These are phyloP conservation scores for Cardiospermum halicacabum DNA, from an alignment of 345 rosid genomes.

Conservation along the genomic window DNA sequence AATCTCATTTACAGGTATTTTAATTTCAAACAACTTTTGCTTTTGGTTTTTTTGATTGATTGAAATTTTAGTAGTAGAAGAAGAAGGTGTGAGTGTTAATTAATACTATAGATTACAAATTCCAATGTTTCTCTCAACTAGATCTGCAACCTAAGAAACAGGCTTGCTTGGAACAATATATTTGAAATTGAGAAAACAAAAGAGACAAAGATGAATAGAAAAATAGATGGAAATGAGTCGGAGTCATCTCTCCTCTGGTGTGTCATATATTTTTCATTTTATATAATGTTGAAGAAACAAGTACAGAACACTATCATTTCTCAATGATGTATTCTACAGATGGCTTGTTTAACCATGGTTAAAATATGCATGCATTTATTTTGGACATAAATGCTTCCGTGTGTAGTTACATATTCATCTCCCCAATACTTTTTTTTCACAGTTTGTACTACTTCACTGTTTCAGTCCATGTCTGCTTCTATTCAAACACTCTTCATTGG, in stretches of 20 bases:
- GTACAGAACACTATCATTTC: slow-evolving; percentile 61
- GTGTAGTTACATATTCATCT: slow-evolving; percentile 13
- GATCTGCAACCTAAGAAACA: slow-evolving; percentile 64
- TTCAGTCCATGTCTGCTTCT: slow-evolving; percentile 18
- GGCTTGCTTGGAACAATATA: slow-evolving; percentile 70
- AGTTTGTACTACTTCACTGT: slow-evolving; percentile 31
- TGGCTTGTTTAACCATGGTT: slow-evolving; percentile 20
- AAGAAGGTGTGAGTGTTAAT: no score
- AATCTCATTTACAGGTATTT: slow-evolving; percentile 91
- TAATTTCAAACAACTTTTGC: no score
- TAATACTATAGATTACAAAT: slow-evolving; percentile 31
- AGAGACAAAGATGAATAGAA: slow-evolving; percentile 40
- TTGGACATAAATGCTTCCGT: slow-evolving; percentile 23
- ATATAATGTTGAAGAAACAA: slow-evolving; percentile 11
- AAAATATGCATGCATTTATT: slow-evolving; percentile 19
- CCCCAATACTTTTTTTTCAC: slow-evolving; percentile 19
- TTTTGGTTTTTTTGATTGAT: no score
- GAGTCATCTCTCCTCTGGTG: slow-evolving; percentile 35
- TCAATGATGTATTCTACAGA: slow-evolving; percentile 50
- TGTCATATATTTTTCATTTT: slow-evolving; percentile 17
- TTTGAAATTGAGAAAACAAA: slow-evolving; percentile 35
- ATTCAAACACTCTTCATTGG: slow-evolving; percentile 16
- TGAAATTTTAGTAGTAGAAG: no score
- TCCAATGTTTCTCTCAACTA: slow-evolving; percentile 54
- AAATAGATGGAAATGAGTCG: slow-evolving; percentile 33